Evolutionary conservation across 768 basidiomycete genomes (phyloP), one percentile per base, ranked within the genome.

Genomic region (Basidioascus undulatus): DNA sequence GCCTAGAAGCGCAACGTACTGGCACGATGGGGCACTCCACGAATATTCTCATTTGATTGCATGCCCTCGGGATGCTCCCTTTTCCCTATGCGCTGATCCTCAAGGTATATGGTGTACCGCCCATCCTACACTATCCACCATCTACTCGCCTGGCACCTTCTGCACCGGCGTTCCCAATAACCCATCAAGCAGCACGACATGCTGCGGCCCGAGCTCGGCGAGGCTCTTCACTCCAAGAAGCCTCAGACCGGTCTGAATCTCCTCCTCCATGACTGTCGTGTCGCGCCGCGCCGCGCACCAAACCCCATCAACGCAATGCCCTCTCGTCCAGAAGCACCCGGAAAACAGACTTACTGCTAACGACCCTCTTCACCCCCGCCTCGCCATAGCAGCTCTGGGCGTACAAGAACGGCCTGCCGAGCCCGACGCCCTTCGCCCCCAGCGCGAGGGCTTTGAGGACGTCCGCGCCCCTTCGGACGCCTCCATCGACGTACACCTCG

Each of bases 361-460:
- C 47, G 31, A 47, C 55, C 32, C 42, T 24, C 37, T 25, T 32
- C 27, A 47, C 53, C 45, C 43, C 60, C 7, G 44, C 50, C 34
- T 59, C 57, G 5, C 62, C 62, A 52, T 61, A 63, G 0, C 55
- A 45, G 9, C 53, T 47, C 34, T 65, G 60, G 7, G 57, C 82
- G 51, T 83, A 89, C 3, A 89, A 65, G 63, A 86, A 82, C 12
- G 77, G 66, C 12, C 84, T 65, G 1, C 84, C 84, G 28, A 87
- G 59, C 5, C 83, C 83, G 16, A 84, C 80, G 8, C 78, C 81
- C 47, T 61, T 73, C 8, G 84, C 84, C 12, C 84, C 84, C 2
- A 65, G 50, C 18, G 61, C 60, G 1, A 64, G 47, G 3, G 62
- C 58, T 38, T 61, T 63, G 19, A 65, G 44, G 18, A 64, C 57